Evolutionary conservation across 1,139 yeast species (phyloP).

Genomic region (Kodamaea derodonti): DNA sequence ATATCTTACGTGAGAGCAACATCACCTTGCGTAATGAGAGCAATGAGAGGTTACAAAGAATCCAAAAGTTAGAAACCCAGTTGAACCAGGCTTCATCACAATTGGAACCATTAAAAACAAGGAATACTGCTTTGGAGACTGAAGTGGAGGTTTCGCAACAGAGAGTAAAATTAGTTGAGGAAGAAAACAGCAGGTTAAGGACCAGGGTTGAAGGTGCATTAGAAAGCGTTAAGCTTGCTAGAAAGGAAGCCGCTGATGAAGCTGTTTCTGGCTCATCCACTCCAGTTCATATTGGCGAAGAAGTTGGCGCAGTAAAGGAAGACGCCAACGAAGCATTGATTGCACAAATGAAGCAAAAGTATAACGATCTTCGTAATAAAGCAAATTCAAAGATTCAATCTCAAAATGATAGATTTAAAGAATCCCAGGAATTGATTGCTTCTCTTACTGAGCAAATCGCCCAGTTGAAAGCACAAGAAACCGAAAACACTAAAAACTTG

Average conservation of each 20-base stretch:
- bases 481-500: conserved; percentile 1
- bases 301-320: conserved; percentile 9
- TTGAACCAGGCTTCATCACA: conserved; percentile 15
- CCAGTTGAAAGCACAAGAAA: conserved; percentile 8
- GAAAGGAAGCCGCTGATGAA: conserved; percentile 1
- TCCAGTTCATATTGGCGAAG: not conserved
- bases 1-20: conserved; percentile 71
- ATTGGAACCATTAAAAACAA: conserved; percentile 18
- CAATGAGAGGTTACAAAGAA: conserved; percentile 19
- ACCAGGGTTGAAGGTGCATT: conserved; percentile 23
- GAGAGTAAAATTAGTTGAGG: conserved; percentile 29
- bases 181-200: conserved; percentile 36
- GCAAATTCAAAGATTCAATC: conserved; percentile 20
- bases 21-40: conserved; percentile 59
- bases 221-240: conserved; percentile 21
- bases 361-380: conserved; percentile 28
- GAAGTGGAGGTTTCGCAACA: conserved; percentile 32
- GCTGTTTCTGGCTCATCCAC: conserved; percentile 1
- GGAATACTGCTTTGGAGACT: conserved; percentile 20
- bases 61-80: conserved; percentile 22
- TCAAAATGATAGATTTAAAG: conserved; percentile 21
- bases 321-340: conserved; percentile 17
- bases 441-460: conserved; percentile 11
- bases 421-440: conserved; percentile 19
- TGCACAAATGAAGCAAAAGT: conserved; percentile 20